Percentiles rank a stretch among this genome's conserved stretches.
Evolutionary conservation across 768 basidiomycete species (phyloP).

Genomic region (Lactifluus subvellereus): DNA sequence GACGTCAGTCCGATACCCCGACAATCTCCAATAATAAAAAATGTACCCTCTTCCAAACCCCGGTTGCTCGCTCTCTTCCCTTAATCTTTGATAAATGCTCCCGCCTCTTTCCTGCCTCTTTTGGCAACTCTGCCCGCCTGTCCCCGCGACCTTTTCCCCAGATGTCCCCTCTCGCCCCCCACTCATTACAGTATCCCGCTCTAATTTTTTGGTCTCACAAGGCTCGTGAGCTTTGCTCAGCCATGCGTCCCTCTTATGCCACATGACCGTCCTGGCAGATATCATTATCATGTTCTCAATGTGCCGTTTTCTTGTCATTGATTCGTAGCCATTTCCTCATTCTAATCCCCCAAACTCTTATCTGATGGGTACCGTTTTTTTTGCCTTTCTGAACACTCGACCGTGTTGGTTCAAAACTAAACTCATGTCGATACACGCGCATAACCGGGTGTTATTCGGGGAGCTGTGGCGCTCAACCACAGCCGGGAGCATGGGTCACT

Average conservation of each 20-base stretch:
- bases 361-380: slow-evolving; percentile 7
- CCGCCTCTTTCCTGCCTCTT: neutral
- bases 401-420: neutral
- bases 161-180: neutral
- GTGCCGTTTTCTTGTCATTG: neutral
- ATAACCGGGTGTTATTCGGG: slow-evolving; percentile 11
- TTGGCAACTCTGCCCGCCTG: neutral
- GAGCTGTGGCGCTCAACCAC: neutral
- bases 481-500: slow-evolving; percentile 15
- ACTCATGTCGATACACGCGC: slow-evolving; percentile 3
- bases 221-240: neutral
- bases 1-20: neutral
- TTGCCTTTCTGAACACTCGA: slow-evolving; percentile 5
- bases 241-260: neutral
- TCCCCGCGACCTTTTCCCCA: neutral
- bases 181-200: neutral
- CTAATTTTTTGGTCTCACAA: neutral
- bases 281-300: neutral
- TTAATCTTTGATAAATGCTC: neutral
- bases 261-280: neutral
- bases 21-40: neutral
- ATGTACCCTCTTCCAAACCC: neutral
- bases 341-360: neutral
- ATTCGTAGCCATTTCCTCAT: neutral
- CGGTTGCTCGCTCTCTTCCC: neutral